Evolutionary conservation across 2,329 filamentous ascomycete species (phyloP), one percentile per base, ranked within the genome.

Genomic region (Fusarium incarnatum): DNA sequence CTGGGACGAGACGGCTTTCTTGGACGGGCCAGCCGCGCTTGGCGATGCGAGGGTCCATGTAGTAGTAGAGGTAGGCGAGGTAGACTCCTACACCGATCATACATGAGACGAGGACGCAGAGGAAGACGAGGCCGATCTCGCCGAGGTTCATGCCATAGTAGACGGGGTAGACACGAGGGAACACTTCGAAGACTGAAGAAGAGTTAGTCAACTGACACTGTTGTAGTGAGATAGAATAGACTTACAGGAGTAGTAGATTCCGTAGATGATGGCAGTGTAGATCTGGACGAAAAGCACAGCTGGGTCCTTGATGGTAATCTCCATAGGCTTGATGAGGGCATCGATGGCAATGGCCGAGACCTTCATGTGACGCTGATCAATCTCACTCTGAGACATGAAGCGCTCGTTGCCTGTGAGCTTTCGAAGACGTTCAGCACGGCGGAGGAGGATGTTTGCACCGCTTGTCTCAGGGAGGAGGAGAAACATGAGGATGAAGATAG

Each of bases 401-500:
- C 80, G 81, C 6, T 77, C 65, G 70, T 86, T 84, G n/a, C 87
- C 88, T 1, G 88, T 90, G 42, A 87, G 79, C 73, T 85, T 87
- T 57, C 90, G 85, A 8, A 92, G 83, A n/a, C 89, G 86, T 50
- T 80, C 76, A 5, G 89, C 88, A 12, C 90, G 88, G 25, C 85
- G 86, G 48, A 88, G 83, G 5, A 92, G 84, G 72, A 92, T 89
- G 64, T 84, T 90, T 10, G 83, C 79, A 0, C 84, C 78, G 56
- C 81, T 86, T 0, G 90, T 92, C 80, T 92, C 90, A 0, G 90
- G 90, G 25, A 92, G 84, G 67, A 88, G 83, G 67, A 89, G 73
- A 73, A 90, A 85, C 84, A 92, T 86, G 54, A 85, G 56, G n/a
- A 91, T 68, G 69, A 91, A 85, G 45, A 90, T 76, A 0, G 89